Percentiles rank a stretch among this genome's conserved stretches.
Conservation (phyloP, 805 yeast species). For the Hanseniaspora lachancei region DNA sequence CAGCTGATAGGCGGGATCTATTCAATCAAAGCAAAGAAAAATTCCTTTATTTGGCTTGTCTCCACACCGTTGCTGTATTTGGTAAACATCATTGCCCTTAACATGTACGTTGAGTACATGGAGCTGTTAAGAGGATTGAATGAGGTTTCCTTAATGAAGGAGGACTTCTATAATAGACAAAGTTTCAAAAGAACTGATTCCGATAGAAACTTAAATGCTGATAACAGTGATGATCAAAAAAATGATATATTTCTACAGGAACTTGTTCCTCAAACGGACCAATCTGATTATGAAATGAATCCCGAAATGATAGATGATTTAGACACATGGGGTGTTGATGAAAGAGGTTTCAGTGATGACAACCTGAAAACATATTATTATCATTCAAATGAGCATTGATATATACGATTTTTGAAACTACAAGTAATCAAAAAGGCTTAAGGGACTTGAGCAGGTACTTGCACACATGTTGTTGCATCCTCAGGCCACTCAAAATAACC, state of each 20-base stretch:
- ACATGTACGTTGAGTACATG: conserved; percentile 3
- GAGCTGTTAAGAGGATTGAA: neutral
- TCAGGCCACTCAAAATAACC: conserved; percentile 28
- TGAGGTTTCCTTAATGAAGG: neutral
- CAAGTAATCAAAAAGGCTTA: neutral
- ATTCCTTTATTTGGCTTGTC: neutral
- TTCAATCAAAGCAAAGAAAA: too few species aligned
- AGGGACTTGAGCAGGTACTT: conserved; percentile 14
- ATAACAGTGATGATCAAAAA: neutral
- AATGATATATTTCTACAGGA: neutral
- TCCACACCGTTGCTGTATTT: neutral
- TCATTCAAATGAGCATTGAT: neutral
- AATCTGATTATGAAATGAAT: neutral
- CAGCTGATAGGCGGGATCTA: neutral
- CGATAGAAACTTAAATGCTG: neutral
- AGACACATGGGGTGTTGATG: neutral
- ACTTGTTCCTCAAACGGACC: neutral
- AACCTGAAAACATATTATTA: neutral
- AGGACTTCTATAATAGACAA: neutral
- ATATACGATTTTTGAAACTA: neutral
- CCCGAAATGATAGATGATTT: neutral
- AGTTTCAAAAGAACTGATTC: neutral
- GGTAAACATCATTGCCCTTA: neutral
- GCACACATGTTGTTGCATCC: conserved; percentile 16
- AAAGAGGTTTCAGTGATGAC: neutral